Evolutionary conservation across 2,329 filamentous ascomycete genomes (phyloP).

Genomic region (Claviceps monticola): DNA sequence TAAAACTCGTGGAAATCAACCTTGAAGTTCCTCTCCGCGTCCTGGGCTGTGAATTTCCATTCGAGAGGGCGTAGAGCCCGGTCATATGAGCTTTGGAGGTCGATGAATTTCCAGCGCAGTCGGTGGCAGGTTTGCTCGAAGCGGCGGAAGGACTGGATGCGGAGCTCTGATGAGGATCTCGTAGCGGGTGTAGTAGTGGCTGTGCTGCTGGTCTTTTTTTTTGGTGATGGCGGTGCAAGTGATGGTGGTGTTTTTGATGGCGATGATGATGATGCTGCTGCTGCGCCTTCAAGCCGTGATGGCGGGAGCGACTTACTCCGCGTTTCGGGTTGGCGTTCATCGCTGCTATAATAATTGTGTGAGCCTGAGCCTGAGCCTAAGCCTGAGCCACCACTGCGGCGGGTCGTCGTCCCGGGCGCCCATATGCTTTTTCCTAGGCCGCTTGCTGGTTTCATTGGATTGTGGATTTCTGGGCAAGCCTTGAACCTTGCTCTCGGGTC

Average conservation of each 20-base stretch:
- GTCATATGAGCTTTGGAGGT: conserved; percentile 42
- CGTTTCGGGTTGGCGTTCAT: not conserved
- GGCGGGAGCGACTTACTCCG: conserved; percentile 5
- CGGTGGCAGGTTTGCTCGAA: conserved; percentile 47
- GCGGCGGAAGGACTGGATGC: conserved; percentile 33
- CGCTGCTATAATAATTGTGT: not conserved
- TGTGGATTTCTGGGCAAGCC: too few relatives aligned
- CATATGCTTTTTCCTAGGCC: not conserved
- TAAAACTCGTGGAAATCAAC: conserved; percentile 70
- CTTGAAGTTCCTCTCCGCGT: conserved; percentile 58
- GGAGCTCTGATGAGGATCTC: not conserved
- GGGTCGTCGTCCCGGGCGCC: not conserved
- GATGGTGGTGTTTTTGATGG: not conserved
- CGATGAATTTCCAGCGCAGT: conserved; percentile 49
- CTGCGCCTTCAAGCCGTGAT: not conserved
- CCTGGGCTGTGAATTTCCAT: conserved; percentile 21
- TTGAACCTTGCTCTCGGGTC: too few relatives aligned
- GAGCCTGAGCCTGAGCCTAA: not conserved
- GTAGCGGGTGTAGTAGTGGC: not conserved
- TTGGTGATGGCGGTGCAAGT: not conserved
- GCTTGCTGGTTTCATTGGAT: too few relatives aligned
- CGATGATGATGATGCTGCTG: not conserved
- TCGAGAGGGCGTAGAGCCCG: conserved; percentile 28
- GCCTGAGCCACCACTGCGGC: not conserved
- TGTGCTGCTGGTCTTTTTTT: too few relatives aligned